Evolutionary conservation across 148 eudicot species (phyloP).

Genomic region (Cornus controversa): DNA sequence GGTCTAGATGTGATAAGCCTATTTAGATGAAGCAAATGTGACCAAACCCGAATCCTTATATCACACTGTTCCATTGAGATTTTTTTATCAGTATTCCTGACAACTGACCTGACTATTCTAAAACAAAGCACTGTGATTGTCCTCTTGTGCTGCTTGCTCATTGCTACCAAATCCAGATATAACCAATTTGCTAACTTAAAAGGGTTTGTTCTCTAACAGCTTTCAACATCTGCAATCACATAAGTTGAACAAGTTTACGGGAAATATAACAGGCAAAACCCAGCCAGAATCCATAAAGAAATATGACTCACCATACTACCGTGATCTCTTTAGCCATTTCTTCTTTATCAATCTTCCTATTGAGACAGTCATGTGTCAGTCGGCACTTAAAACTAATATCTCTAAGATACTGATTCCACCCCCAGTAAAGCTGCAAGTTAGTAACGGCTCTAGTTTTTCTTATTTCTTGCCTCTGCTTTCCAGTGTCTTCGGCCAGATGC

Average conservation of each 20-base stretch:
- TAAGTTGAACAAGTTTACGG: neutral
- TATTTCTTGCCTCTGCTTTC: constrained; percentile 92
- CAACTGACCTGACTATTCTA: neutral
- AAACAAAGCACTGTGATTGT: neutral
- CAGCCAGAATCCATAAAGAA: neutral
- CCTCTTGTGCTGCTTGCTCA: neutral
- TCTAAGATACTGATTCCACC: no score
- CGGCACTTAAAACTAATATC: neutral
- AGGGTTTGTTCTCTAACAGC: neutral
- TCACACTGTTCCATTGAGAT: neutral
- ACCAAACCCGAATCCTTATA: neutral
- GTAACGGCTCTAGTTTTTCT: constrained; percentile 33
- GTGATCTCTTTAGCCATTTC: neutral
- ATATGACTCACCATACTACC: neutral
- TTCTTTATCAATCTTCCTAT: constrained; percentile 1
- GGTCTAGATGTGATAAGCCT: neutral
- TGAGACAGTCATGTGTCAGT: neutral
- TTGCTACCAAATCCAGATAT: neutral
- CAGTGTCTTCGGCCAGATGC: constrained; percentile 63
- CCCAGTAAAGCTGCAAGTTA: neutral
- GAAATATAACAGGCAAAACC: neutral
- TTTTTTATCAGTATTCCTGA: neutral
- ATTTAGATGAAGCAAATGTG: neutral
- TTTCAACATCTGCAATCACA: constrained; percentile 5
- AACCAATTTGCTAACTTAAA: neutral